Percentiles rank a stretch among this genome's conserved stretches.
These are phyloP conservation scores for Punica granatum DNA, from an alignment of 345 rosid species.

Conservation along the genomic window DNA sequence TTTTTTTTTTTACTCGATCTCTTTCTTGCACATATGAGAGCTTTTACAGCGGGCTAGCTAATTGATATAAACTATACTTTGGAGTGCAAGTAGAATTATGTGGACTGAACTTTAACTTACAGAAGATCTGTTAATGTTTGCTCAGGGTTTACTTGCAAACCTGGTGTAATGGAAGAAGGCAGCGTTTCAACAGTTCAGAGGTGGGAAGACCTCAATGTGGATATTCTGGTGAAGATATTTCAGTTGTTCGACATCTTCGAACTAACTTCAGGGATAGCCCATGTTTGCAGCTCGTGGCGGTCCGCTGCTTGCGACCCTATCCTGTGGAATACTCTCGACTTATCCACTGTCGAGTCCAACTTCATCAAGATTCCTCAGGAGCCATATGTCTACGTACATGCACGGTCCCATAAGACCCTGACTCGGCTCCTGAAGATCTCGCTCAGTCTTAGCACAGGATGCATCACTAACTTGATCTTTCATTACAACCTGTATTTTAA, in stretches of 20 bases:
- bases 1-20: neutral
- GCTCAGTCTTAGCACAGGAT: conserved; percentile 62
- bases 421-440: conserved; percentile 51
- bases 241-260: conserved; percentile 45
- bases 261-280: conserved; percentile 60
- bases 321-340: conserved; percentile 77
- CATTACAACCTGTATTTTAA: conserved; percentile 57
- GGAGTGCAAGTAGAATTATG: no score
- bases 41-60: no score
- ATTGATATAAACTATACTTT: no score
- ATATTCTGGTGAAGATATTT: conserved; percentile 62
- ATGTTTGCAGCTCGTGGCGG: conserved; percentile 77
- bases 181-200: conserved; percentile 27
- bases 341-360: conserved; percentile 56
- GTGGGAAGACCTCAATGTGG: conserved; percentile 81
- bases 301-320: conserved; percentile 77
- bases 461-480: conserved; percentile 51
- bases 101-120: no score
- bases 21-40: no score
- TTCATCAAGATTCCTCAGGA: conserved; percentile 62
- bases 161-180: conserved; percentile 40
- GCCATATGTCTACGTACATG: conserved; percentile 73
- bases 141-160: neutral
- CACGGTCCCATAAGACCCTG: conserved; percentile 43
- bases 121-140: neutral